Percentiles rank a stretch among this genome's conserved stretches.
phyloP scores from a whole-genome alignment of 2,329 filamentous ascomycete genomes.

The Pseudodiploospora longispora region DNA sequence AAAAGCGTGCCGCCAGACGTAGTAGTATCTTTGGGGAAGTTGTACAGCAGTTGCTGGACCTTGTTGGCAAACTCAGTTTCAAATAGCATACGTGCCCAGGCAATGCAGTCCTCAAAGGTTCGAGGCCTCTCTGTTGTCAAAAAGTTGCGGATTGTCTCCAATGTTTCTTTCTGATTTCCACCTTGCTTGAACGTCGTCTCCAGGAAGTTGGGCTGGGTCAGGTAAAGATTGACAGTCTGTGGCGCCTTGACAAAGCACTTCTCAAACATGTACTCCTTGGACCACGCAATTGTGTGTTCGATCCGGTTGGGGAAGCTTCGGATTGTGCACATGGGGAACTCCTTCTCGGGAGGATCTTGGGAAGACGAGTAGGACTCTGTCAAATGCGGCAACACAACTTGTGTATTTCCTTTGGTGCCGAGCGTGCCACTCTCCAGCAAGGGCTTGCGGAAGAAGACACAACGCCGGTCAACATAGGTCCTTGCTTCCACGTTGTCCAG shows the following conservation, averaged over 20 bases:
- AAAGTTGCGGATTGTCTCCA: conserved; percentile 85
- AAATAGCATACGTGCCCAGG: conserved; percentile 89
- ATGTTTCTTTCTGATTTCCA: conserved; percentile 86
- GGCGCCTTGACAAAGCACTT: conserved; percentile 87
- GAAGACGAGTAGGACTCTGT: conserved; percentile 95
- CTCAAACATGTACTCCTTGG: conserved; percentile 85
- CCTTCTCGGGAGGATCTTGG: conserved; percentile 95
- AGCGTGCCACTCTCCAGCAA: conserved; percentile 93
- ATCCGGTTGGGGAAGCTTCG: conserved; percentile 97
- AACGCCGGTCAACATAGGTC: conserved; percentile 91
- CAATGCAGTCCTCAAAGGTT: conserved; percentile 91
- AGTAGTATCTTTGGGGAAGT: conserved; percentile 90
- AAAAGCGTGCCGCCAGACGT: conserved; percentile 86
- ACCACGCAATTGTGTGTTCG: conserved; percentile 98
- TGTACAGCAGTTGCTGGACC: conserved; percentile 89
- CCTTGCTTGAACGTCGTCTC: conserved; percentile 82
- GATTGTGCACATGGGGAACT: conserved; percentile 97
- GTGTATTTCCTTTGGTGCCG: conserved; percentile 98
- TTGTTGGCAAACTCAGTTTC: conserved; percentile 97
- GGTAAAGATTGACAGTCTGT: conserved; percentile 88
- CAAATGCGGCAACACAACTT: conserved; percentile 82
- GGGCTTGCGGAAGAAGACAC: conserved; percentile 97
- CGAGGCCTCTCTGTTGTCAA: conserved; percentile 86
- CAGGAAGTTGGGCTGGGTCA: conserved; percentile 86
- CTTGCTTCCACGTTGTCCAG: conserved; percentile 95